These are phyloP conservation scores for Microbotryum silenes-acaulis DNA, from an alignment of 1,284 basidiomycete species.

Conservation along the genomic window DNA sequence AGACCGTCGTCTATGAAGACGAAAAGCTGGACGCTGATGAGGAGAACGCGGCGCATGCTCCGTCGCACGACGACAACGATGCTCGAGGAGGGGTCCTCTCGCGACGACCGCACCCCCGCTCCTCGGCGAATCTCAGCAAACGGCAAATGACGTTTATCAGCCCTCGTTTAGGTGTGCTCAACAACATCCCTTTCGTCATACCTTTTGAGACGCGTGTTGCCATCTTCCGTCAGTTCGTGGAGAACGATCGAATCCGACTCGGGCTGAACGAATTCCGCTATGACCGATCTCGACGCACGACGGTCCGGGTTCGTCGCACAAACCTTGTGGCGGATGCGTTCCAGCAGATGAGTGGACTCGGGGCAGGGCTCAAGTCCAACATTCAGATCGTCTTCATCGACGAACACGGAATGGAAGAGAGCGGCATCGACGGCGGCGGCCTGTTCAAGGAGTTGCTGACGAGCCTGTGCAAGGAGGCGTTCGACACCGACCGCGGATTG, in stretches of 20 bases:
- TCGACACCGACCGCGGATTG: slow-evolving; percentile 86
- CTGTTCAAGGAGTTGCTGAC: slow-evolving; percentile 98
- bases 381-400: slow-evolving; percentile 87
- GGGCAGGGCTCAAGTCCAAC: slow-evolving; percentile 65
- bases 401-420: slow-evolving; percentile 76
- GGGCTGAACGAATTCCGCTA: slow-evolving; percentile 5
- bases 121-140: slow-evolving; percentile 47
- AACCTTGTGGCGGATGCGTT: slow-evolving; percentile 42
- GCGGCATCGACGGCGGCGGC: slow-evolving; percentile 90
- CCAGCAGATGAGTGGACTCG: slow-evolving; percentile 52
- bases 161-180: slow-evolving; percentile 80
- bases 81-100: not conserved
- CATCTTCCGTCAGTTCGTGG: slow-evolving; percentile 78
- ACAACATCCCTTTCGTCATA: slow-evolving; percentile 94
- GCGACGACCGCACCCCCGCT: not conserved
- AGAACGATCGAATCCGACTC: slow-evolving; percentile 47
- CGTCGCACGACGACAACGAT: not conserved
- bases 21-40: slow-evolving; percentile 31
- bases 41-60: not conserved
- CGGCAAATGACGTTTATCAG: slow-evolving; percentile 66
- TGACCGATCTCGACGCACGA: slow-evolving; percentile 29
- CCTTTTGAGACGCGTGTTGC: slow-evolving; percentile 84
- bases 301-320: slow-evolving; percentile 61
- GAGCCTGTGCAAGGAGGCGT: slow-evolving; percentile 77
- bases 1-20: slow-evolving; percentile 65